Conservation (phyloP, 2,329 filamentous ascomycete species). For the Aspergillus fischeri region DNA sequence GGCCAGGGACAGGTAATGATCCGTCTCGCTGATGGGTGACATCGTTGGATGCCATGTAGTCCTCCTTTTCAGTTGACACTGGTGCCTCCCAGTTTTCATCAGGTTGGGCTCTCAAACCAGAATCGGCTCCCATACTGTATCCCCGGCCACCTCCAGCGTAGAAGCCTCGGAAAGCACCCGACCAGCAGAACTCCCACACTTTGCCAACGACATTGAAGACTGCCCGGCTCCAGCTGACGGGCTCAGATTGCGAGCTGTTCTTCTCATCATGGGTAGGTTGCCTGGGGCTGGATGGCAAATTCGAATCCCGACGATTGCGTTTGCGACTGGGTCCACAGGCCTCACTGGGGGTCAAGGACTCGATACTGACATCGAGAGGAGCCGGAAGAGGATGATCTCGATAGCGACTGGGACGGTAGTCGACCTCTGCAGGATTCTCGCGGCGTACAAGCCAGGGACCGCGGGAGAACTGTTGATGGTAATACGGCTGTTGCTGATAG, state of each 20-base stretch:
- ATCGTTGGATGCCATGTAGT: slow-evolving; percentile 15
- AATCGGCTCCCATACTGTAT: slow-evolving; percentile 53
- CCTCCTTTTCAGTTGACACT: slow-evolving; percentile 22
- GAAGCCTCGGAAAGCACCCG: slow-evolving; percentile 71
- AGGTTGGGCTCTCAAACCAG: slow-evolving; percentile 9
- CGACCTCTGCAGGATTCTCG: slow-evolving; percentile 29
- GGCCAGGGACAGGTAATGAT: slow-evolving; percentile 50
- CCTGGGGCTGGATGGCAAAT: slow-evolving; percentile 7
- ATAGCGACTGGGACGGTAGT: slow-evolving; percentile 43
- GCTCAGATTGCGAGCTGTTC: slow-evolving; percentile 10
- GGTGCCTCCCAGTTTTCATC: slow-evolving; percentile 28
- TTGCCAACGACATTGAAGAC: slow-evolving; percentile 53
- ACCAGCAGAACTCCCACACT: slow-evolving; percentile 79
- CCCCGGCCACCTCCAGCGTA: slow-evolving; percentile 76
- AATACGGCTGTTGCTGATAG: slow-evolving; percentile 14
- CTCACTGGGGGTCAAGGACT: slow-evolving; percentile 17
- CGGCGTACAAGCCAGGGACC: slow-evolving; percentile 15
- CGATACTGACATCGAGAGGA: slow-evolving; percentile 25
- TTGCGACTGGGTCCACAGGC: slow-evolving; percentile 25
- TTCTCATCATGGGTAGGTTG: slow-evolving; percentile 9
- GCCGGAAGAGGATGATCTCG: slow-evolving; percentile 24
- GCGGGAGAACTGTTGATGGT: slow-evolving; percentile 4
- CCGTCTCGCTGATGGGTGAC: slow-evolving; percentile 8
- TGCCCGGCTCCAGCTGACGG: slow-evolving; percentile 37
- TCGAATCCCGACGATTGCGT: slow-evolving; percentile 30